These are phyloP conservation scores for Didymella pinodella DNA, from an alignment of 2,329 filamentous ascomycete genomes.

Conservation along the genomic window DNA sequence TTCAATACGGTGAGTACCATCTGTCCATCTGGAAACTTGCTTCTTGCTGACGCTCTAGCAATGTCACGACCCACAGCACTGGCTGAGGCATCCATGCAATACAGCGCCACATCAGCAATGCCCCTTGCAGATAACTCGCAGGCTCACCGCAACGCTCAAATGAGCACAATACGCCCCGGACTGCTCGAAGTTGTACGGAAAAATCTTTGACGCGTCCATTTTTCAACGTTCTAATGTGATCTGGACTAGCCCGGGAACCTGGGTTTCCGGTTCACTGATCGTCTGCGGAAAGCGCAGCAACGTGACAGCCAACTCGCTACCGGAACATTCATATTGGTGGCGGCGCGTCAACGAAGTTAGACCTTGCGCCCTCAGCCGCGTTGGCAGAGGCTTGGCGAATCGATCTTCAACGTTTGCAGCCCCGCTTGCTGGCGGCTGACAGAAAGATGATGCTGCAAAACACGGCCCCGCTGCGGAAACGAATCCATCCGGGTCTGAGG, in stretches of 20 bases:
- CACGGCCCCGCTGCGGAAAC: constrained; percentile 14
- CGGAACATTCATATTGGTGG: background rate
- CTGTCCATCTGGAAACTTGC: background rate
- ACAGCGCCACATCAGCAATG: constrained; percentile 3
- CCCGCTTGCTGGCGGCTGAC: constrained; percentile 7
- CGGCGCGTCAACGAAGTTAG: constrained; percentile 2
- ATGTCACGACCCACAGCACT: background rate
- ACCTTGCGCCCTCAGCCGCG: constrained; percentile 7
- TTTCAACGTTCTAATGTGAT: background rate
- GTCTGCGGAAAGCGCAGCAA: background rate
- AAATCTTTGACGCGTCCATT: constrained; percentile 1
- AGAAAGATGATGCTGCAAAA: constrained; percentile 5
- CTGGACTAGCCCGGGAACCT: constrained; percentile 5
- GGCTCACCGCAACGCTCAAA: background rate
- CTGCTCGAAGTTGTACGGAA: background rate
- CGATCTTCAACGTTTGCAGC: constrained; percentile 11
- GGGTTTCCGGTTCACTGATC: constrained; percentile 9
- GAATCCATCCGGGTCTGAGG: constrained; percentile 5
- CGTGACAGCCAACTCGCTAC: constrained; percentile 6
- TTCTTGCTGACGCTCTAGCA: background rate
- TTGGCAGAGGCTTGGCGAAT: constrained; percentile 14
- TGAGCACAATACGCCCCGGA: background rate
- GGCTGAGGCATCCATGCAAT: constrained; percentile 1
- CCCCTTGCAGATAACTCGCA: background rate
- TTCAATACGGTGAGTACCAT: background rate